phyloP scores from a whole-genome alignment of 2,329 filamentous ascomycete species.

The Penicillium griseofulvum region DNA sequence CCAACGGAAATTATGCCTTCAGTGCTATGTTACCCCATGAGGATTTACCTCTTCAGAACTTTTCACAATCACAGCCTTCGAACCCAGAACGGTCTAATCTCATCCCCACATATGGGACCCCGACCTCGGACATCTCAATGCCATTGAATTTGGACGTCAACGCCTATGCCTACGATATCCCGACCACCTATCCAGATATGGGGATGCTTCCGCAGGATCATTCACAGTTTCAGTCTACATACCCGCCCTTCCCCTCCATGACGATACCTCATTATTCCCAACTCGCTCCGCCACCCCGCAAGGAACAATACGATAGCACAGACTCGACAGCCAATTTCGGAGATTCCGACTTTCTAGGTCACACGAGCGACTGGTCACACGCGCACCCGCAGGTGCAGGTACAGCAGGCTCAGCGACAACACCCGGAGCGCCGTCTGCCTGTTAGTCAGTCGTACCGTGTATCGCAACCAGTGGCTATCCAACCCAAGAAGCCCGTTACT shows the following conservation, averaged over 20 bases:
- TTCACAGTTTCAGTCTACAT: conserved; percentile 15
- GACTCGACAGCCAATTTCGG: conserved; percentile 17
- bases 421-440: conserved; percentile 19
- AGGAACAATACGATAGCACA: conserved; percentile 12
- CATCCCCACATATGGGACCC: conserved; percentile 26
- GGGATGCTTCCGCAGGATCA: conserved; percentile 16
- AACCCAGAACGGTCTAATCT: conserved; percentile 25
- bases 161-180: conserved; percentile 23
- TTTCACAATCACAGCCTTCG: conserved; percentile 10
- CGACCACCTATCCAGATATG: conserved; percentile 23
- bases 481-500: conserved; percentile 29
- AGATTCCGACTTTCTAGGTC: conserved; percentile 20
- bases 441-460: conserved; percentile 17
- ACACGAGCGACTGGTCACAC: conserved; percentile 14
- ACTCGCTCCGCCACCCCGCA: not conserved
- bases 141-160: conserved; percentile 22
- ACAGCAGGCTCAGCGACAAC: conserved; percentile 5
- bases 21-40: conserved; percentile 18
- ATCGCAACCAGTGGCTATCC: conserved; percentile 27
- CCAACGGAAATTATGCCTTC: conserved; percentile 15
- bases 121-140: conserved; percentile 15
- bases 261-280: conserved; percentile 10
- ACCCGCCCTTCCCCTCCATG: conserved; percentile 4
- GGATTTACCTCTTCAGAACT: conserved; percentile 16
- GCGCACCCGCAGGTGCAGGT: not conserved